A percentile compares a stretch with the other conserved stretches of the same genome.
These are phyloP conservation scores for Phytophthora tentaculata DNA, from an alignment of 352 stramenopile genomes.

Conservation along the genomic window DNA sequence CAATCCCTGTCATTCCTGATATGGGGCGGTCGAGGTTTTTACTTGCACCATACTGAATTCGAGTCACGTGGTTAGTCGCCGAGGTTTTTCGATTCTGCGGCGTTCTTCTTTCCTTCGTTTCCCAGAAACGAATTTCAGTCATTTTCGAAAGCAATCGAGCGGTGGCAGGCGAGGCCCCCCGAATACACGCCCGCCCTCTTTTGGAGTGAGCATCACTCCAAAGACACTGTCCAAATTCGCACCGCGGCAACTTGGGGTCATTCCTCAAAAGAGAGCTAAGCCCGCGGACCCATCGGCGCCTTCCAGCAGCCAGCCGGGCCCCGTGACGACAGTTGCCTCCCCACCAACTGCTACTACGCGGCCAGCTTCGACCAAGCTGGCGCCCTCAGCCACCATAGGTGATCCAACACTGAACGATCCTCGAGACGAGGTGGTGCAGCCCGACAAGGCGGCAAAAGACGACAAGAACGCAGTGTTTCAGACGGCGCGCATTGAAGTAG, in stretches of 20 bases:
- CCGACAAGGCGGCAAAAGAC: slow-evolving; percentile 31
- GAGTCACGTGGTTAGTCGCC: slow-evolving; percentile 19
- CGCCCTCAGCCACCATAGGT: slow-evolving; percentile 49
- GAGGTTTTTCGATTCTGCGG: slow-evolving; percentile 36
- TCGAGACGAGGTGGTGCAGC: slow-evolving; percentile 47
- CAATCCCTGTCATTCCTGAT: slow-evolving; percentile 31
- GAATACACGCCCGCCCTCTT: slow-evolving; percentile 47
- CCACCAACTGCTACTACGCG: slow-evolving; percentile 9
- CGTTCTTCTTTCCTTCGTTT: slow-evolving; percentile 46
- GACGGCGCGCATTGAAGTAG: slow-evolving; percentile 57
- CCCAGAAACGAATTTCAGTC: slow-evolving; percentile 47
- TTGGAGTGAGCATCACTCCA: slow-evolving; percentile 56
- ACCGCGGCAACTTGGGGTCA: slow-evolving; percentile 42
- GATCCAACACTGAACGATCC: slow-evolving; percentile 42
- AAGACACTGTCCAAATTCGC: slow-evolving; percentile 32
- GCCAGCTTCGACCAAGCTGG: slow-evolving; percentile 27
- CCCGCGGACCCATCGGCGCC: slow-evolving; percentile 21
- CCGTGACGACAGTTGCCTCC: slow-evolving; percentile 2
- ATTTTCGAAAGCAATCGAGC: slow-evolving; percentile 64
- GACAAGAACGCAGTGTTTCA: slow-evolving; percentile 44
- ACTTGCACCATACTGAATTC: slow-evolving; percentile 15
- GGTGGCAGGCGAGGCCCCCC: slow-evolving; percentile 44
- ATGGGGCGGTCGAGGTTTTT: slow-evolving; percentile 39
- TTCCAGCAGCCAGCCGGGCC: slow-evolving; percentile 1
- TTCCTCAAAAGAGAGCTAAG: slow-evolving; percentile 62